Conservation (phyloP, 1,284 basidiomycete genomes). For the Mycosarcoma mackinlayi region DNA sequence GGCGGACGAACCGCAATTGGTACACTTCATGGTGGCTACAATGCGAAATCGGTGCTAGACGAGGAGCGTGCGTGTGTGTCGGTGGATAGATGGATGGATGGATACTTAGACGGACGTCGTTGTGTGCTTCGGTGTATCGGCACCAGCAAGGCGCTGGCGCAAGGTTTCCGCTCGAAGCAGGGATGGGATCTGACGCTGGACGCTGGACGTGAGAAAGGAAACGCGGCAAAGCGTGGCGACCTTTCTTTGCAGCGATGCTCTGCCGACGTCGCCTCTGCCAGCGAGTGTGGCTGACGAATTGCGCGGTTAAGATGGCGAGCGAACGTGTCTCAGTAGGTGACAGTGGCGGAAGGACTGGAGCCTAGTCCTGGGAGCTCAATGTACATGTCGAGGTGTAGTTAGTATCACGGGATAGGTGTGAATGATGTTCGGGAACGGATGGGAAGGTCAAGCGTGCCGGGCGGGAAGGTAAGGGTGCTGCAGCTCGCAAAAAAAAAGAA, state of each 20-base stretch:
- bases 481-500: background rate
- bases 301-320: no score
- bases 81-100: background rate
- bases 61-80: background rate
- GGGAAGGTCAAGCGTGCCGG: background rate
- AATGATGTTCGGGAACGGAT: slow-evolving; percentile 12
- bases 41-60: background rate
- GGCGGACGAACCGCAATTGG: slow-evolving; percentile 58
- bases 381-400: background rate
- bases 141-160: background rate
- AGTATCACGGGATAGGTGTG: background rate
- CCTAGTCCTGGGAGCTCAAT: background rate
- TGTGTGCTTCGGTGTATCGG: background rate
- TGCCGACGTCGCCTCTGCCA: no score
- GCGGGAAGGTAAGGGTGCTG: background rate
- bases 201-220: no score
- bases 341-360: no score
- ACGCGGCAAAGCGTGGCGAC: no score
- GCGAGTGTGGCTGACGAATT: no score
- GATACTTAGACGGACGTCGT: no score
- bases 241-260: no score
- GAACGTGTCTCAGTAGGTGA: background rate
- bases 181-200: no score
- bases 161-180: no score
- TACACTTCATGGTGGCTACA: slow-evolving; percentile 54